Conservation (phyloP, 331 rosid species). For the Rosa hybrid region DNA sequence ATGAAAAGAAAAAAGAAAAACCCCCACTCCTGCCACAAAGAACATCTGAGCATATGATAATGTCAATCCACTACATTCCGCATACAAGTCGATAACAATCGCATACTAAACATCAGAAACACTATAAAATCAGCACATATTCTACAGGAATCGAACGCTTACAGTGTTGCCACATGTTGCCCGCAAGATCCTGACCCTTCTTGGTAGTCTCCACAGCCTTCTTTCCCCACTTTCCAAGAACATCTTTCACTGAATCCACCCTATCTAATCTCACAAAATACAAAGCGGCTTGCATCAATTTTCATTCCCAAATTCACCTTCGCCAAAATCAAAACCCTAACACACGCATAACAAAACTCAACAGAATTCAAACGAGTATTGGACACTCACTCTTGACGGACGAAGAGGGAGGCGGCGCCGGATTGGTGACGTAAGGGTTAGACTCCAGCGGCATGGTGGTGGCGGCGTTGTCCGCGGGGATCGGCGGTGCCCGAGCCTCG, state of each 20-base stretch:
- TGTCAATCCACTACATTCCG: not conserved
- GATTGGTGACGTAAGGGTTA: constrained; percentile 74
- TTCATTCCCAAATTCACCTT: not conserved
- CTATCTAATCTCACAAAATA: constrained; percentile 40
- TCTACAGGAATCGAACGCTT: constrained; percentile 20
- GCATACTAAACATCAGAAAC: not conserved
- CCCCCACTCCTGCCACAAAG: not conserved
- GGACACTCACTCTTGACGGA: constrained; percentile 55
- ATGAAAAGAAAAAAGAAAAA: too few relatives aligned
- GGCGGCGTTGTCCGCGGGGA: constrained; percentile 45
- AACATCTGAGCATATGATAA: not conserved
- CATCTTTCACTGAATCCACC: constrained; percentile 81
- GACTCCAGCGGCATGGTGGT: constrained; percentile 75
- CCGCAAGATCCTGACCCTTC: constrained; percentile 95
- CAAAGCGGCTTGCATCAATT: not conserved
- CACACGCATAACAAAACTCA: not conserved
- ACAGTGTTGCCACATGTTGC: constrained; percentile 99
- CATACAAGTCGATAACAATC: not conserved
- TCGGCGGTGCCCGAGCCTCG: constrained; percentile 57
- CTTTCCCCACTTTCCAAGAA: constrained; percentile 87
- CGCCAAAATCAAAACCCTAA: not conserved
- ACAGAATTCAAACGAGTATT: not conserved
- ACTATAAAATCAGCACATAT: not conserved
- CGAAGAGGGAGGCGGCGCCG: constrained; percentile 47
- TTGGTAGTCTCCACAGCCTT: constrained; percentile 95